phyloP scores from a whole-genome alignment of 257 asterid genomes.

The Petunia secreta region DNA sequence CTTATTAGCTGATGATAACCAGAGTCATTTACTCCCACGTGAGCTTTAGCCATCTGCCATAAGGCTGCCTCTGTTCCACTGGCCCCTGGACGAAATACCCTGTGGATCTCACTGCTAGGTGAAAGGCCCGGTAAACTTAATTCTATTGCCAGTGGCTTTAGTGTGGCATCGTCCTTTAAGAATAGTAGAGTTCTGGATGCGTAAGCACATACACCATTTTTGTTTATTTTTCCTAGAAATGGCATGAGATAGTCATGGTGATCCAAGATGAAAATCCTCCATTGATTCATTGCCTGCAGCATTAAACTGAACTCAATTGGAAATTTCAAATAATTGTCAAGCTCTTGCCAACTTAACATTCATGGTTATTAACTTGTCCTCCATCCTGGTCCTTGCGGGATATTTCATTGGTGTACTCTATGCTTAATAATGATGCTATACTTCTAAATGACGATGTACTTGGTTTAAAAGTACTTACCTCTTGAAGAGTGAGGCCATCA shows the following conservation, averaged over 20 bases:
- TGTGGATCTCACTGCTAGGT: conserved; percentile 31
- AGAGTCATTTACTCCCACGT: conserved; percentile 53
- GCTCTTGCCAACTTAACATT: conserved; percentile 11
- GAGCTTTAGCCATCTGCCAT: conserved; percentile 66
- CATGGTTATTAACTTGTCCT: background rate
- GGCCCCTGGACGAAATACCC: conserved; percentile 47
- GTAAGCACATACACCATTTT: conserved; percentile 40
- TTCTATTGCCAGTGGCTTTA: conserved; percentile 57
- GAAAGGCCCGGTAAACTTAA: conserved; percentile 45
- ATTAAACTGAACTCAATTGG: background rate
- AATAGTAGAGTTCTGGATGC: conserved; percentile 57
- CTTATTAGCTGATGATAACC: conserved; percentile 50
- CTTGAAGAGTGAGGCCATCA: conserved; percentile 48
- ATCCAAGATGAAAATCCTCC: conserved; percentile 55
- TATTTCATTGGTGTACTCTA: conserved; percentile 6
- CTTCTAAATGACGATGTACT: background rate
- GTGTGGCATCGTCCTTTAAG: conserved; percentile 48
- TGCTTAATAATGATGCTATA: background rate
- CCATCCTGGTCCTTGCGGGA: background rate
- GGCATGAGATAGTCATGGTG: conserved; percentile 62
- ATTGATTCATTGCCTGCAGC: conserved; percentile 53
- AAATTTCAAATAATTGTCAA: background rate
- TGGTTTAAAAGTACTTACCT: conserved; percentile 33
- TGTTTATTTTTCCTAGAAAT: conserved; percentile 39
- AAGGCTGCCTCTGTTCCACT: conserved; percentile 53